These are phyloP conservation scores for Lablab purpureus DNA, from an alignment of 306 rosid genomes.

Conservation along the genomic window DNA sequence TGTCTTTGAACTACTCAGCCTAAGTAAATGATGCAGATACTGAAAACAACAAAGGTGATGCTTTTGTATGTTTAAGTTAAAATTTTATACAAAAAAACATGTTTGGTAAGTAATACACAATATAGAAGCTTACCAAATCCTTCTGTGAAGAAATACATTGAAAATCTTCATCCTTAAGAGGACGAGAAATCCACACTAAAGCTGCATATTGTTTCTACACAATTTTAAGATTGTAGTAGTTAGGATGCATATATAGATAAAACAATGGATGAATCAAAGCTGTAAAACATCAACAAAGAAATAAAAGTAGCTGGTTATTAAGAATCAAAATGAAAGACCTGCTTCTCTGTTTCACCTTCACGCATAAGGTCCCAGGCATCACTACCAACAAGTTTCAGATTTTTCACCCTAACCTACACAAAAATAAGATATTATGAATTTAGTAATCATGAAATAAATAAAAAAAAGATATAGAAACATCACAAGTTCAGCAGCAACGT, in stretches of 20 bases:
- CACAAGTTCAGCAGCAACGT: conserved; percentile 38
- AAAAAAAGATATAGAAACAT: conserved; percentile 27
- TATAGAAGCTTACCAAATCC: conserved; percentile 51
- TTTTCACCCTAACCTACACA: conserved; percentile 78
- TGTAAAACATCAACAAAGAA: conserved; percentile 17
- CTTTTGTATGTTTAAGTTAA: neutral
- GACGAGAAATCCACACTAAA: conserved; percentile 88
- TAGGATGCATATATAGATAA: neutral
- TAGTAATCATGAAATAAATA: conserved; percentile 33
- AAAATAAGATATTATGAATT: conserved; percentile 28
- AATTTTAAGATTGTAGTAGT: conserved; percentile 33
- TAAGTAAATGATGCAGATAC: conserved; percentile 30
- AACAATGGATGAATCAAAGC: conserved; percentile 8
- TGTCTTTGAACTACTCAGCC: conserved; percentile 10
- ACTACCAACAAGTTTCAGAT: conserved; percentile 78
- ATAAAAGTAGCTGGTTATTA: conserved; percentile 23
- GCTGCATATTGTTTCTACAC: conserved; percentile 93
- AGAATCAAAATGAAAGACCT: conserved; percentile 57
- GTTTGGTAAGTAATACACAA: conserved; percentile 24
- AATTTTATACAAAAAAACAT: conserved; percentile 5
- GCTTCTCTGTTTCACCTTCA: conserved; percentile 97
- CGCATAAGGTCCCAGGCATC: conserved; percentile 85
- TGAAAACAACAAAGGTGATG: neutral
- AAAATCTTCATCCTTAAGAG: conserved; percentile 71
- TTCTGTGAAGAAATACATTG: conserved; percentile 63